These are phyloP conservation scores for Zoysia matrella DNA, from an alignment of 202 grass and related monocot genomes.

Conservation along the genomic window DNA sequence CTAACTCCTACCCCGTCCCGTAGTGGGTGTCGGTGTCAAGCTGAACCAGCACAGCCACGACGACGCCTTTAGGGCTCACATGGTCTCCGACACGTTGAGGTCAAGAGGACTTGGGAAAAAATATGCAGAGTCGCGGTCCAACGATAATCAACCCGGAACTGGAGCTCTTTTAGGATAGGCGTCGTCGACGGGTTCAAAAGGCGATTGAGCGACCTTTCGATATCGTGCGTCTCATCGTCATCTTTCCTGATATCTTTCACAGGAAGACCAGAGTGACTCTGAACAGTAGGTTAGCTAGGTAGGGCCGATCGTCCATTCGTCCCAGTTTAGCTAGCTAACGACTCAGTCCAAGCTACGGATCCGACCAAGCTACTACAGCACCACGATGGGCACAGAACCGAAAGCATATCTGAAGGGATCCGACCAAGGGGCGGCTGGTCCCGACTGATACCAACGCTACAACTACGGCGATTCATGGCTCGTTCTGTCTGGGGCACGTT, in stretches of 20 bases:
- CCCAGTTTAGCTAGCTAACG: too few relatives aligned
- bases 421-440: too few relatives aligned
- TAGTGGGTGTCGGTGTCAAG: conserved; percentile 19
- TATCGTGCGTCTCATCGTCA: not conserved
- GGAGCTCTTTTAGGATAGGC: not conserved
- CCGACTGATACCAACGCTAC: too few relatives aligned
- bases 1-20: not conserved
- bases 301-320: not conserved
- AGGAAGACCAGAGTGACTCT: not conserved
- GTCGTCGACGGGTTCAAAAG: not conserved
- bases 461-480: not conserved
- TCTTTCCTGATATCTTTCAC: too few relatives aligned
- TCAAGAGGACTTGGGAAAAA: not conserved
- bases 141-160: not conserved
- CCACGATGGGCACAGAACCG: too few relatives aligned
- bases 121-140: conserved; percentile 9
- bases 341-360: not conserved
- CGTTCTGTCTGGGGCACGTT: not conserved
- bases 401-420: too few relatives aligned
- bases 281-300: not conserved
- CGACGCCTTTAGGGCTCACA: not conserved
- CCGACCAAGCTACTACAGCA: too few relatives aligned
- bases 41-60: not conserved
- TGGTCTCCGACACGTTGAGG: conserved; percentile 17
- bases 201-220: not conserved